phyloP scores from a whole-genome alignment of 495 filamentous ascomycete genomes.

The Neurospora cerealis region DNA sequence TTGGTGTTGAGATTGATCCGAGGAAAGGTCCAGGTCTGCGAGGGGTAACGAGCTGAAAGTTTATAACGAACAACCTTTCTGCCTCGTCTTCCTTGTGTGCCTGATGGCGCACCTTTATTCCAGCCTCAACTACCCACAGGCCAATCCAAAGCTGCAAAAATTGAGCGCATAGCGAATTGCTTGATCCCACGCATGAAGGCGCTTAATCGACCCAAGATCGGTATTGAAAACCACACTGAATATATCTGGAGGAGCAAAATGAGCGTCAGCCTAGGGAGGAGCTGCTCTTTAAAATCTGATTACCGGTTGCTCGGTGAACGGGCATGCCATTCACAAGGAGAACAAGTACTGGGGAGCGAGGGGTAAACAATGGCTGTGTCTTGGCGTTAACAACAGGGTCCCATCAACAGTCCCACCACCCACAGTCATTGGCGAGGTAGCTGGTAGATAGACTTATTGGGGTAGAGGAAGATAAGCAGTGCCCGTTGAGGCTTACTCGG shows the following conservation, averaged over 20 bases:
- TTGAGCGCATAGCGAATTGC: not conserved
- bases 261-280: not conserved
- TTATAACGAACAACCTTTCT: not conserved
- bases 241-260: not conserved
- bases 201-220: not conserved
- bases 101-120: not conserved
- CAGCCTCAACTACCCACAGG: not conserved
- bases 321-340: not conserved
- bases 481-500: not conserved
- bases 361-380: not conserved
- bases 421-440: not conserved
- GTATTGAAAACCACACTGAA: not conserved
- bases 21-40: not conserved
- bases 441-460: not conserved
- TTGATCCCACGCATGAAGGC: not conserved
- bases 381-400: not conserved
- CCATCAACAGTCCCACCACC: not conserved
- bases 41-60: not conserved
- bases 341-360: not conserved
- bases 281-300: not conserved
- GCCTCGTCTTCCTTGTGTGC: not conserved
- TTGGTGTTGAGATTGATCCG: not conserved
- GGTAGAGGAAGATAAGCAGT: not conserved
- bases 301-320: not conserved
- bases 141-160: not conserved